These are phyloP conservation scores for Cladosporium cucumerinum DNA, from an alignment of 2,329 filamentous ascomycete species.

Conservation along the genomic window DNA sequence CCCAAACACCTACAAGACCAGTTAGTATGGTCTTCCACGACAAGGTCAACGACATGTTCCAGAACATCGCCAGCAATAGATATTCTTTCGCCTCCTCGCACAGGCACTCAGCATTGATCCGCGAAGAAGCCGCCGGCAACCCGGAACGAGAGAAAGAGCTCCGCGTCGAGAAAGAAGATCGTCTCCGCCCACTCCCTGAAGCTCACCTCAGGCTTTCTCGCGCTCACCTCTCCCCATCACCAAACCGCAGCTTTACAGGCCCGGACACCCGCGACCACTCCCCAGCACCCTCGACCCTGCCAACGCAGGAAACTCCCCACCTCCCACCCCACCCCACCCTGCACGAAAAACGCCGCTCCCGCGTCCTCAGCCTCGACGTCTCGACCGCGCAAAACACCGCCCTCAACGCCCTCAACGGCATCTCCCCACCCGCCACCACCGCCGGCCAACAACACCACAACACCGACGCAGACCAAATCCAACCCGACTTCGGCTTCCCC, in stretches of 20 bases:
- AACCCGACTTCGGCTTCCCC: conserved; percentile 64
- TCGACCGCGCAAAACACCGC: conserved; percentile 39
- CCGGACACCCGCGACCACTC: conserved; percentile 20
- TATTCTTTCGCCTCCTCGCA: conserved; percentile 43
- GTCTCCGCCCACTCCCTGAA: conserved; percentile 74
- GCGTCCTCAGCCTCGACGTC: conserved; percentile 24
- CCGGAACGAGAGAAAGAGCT: conserved; percentile 75
- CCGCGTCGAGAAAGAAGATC: conserved; percentile 77
- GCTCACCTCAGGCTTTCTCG: conserved; percentile 39
- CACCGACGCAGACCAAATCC: conserved; percentile 19
- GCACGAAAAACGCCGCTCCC: conserved; percentile 42
- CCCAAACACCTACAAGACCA: conserved; percentile 51
- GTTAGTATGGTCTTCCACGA: conserved; percentile 77
- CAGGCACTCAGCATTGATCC: conserved; percentile 78
- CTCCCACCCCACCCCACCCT: conserved; percentile 35
- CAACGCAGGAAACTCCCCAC: conserved; percentile 27
- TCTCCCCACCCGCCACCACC: conserved; percentile 5
- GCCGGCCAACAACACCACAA: conserved; percentile 18
- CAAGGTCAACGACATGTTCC: conserved; percentile 81
- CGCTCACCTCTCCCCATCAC: conserved; percentile 26
- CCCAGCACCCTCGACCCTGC: conserved; percentile 12
- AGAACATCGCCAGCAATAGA: conserved; percentile 75
- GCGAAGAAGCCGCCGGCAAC: conserved; percentile 76
- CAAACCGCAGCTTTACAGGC: conserved; percentile 46
- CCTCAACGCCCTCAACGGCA: conserved; percentile 25